These are phyloP conservation scores for Rhodamnia argentea DNA, from an alignment of 345 rosid genomes.

Conservation along the genomic window DNA sequence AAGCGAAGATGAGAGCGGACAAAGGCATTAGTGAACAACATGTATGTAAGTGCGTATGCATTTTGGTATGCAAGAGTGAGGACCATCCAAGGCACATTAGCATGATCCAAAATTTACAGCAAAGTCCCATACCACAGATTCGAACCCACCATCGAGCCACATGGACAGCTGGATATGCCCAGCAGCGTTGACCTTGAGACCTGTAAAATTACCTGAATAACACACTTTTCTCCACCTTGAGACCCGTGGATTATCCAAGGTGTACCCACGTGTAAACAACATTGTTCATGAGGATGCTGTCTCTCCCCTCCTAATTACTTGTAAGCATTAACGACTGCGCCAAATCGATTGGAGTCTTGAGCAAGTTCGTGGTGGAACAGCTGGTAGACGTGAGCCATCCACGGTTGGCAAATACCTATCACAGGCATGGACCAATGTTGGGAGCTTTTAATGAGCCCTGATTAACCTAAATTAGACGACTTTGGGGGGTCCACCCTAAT, in stretches of 20 bases:
- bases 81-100: neutral
- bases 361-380: neutral
- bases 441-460: neutral
- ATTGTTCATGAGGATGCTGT: neutral
- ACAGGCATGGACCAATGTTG: neutral
- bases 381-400: neutral
- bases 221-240: neutral
- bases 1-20: neutral
- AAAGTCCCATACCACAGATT: neutral
- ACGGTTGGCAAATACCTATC: neutral
- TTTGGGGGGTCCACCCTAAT: conserved; percentile 12
- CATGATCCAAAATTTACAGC: neutral
- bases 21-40: neutral
- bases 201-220: neutral
- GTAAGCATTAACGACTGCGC: neutral
- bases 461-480: neutral
- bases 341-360: neutral
- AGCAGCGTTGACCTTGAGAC: neutral
- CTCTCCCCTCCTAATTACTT: neutral
- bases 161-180: neutral
- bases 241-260: neutral
- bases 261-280: neutral
- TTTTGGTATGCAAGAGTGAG: neutral
- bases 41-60: neutral
- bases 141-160: neutral